These are phyloP conservation scores for Berberis vulgaris DNA, from an alignment of 164 flowering plant genomes.

Conservation along the genomic window DNA sequence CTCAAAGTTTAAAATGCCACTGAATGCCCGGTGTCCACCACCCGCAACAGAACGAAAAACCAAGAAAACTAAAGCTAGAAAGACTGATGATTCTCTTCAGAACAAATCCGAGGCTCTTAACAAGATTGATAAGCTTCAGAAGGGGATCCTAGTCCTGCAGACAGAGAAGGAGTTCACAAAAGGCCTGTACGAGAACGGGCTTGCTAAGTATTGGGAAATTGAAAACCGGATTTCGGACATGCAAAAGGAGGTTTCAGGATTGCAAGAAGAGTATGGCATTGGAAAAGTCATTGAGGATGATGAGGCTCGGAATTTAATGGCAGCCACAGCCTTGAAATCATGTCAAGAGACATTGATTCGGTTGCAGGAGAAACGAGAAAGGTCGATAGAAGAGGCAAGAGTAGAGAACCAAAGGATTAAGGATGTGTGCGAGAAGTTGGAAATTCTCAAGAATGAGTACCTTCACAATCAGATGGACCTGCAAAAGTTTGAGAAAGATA, in stretches of 20 bases:
- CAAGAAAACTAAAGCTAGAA: conserved; percentile 9
- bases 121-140: conserved; percentile 66
- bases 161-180: conserved; percentile 71
- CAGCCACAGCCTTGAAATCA: too few relatives aligned
- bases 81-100: conserved; percentile 38
- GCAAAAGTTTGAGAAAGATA: conserved; percentile 1
- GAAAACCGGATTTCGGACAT: conserved; percentile 42
- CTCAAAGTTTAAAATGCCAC: conserved; percentile 20
- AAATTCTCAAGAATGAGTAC: conserved; percentile 25
- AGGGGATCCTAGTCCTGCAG: conserved; percentile 50
- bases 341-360: conserved; percentile 35
- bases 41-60: conserved; percentile 23
- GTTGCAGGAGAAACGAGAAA: conserved; percentile 49
- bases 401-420: conserved; percentile 33
- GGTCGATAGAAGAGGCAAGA: conserved; percentile 33
- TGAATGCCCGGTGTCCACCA: conserved; percentile 22
- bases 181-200: conserved; percentile 51
- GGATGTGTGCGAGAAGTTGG: conserved; percentile 31
- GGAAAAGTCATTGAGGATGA: too few relatives aligned
- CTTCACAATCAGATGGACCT: not conserved
- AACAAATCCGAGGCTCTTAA: conserved; percentile 44
- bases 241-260: conserved; percentile 36
- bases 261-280: conserved; percentile 72
- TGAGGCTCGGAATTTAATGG: too few relatives aligned
- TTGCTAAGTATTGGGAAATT: conserved; percentile 56